phyloP scores from a whole-genome alignment of 805 yeast genomes.

The Jamesozyma piceae region DNA sequence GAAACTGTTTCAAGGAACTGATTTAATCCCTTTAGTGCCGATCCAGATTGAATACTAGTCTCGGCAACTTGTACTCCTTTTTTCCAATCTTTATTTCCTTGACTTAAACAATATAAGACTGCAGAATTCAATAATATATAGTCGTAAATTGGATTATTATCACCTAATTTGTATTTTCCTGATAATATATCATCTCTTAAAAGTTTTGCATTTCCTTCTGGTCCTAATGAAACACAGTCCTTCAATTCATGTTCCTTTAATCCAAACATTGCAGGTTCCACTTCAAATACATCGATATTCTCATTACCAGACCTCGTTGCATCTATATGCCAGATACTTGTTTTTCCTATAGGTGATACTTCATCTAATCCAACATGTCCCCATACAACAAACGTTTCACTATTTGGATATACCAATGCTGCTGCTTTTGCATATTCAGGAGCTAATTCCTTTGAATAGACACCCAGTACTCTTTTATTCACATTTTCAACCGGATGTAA shows the following conservation, averaged over 20 bases:
- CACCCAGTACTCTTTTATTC: conserved; percentile 80
- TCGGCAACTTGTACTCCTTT: conserved; percentile 72
- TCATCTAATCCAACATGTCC: conserved; percentile 91
- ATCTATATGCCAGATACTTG: conserved; percentile 68
- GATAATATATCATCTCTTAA: conserved; percentile 33
- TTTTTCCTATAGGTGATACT: conserved; percentile 78
- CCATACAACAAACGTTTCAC: conserved; percentile 77
- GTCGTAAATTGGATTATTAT: conserved; percentile 62
- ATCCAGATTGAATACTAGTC: conserved; percentile 55
- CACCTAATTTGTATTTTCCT: conserved; percentile 38
- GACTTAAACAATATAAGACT: conserved; percentile 74
- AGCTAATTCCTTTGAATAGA: conserved; percentile 71
- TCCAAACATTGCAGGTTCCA: conserved; percentile 74
- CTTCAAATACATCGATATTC: conserved; percentile 32
- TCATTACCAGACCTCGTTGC: conserved; percentile 13
- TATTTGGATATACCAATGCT: conserved; percentile 37
- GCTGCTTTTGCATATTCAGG: conserved; percentile 78
- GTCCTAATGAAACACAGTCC: conserved; percentile 75
- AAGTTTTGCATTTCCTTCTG: conserved; percentile 68
- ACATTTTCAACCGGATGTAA: conserved; percentile 79
- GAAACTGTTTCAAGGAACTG: conserved; percentile 32
- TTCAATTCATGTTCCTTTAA: conserved; percentile 60
- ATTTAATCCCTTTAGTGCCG: conserved; percentile 52
- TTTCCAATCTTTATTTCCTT: conserved; percentile 57
- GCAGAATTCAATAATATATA: conserved; percentile 87